Percentiles rank a stretch among this genome's conserved stretches.
Conservation (phyloP, 1,284 basidiomycete species). For the Farysia itapuensis region DNA sequence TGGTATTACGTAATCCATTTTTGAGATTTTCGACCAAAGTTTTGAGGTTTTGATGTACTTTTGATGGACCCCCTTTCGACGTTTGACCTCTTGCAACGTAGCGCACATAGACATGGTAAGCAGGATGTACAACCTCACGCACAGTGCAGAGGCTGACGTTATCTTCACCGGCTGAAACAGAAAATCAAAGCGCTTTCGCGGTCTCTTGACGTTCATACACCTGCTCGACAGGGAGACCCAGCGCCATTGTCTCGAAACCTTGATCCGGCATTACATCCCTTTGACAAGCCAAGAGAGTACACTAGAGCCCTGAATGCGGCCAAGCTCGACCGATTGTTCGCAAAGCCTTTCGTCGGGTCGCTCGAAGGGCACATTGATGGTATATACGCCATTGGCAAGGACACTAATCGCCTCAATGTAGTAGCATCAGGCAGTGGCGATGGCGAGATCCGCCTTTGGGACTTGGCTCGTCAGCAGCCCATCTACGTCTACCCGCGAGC, state of each 20-base stretch:
- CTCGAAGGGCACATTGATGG: slow-evolving; percentile 94
- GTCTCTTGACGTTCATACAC: slow-evolving; percentile 74
- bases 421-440: slow-evolving; percentile 95
- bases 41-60: too few species aligned
- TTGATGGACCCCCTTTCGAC: too few species aligned
- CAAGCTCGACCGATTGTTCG: slow-evolving; percentile 95
- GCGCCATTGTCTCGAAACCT: slow-evolving; percentile 88
- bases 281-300: slow-evolving; percentile 87
- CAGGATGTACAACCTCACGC: too few species aligned
- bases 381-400: slow-evolving; percentile 82
- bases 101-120: too few species aligned
- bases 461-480: slow-evolving; percentile 72
- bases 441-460: slow-evolving; percentile 89
- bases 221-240: slow-evolving; percentile 69
- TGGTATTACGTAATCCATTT: too few species aligned
- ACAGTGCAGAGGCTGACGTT: too few species aligned
- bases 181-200: slow-evolving; percentile 87
- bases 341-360: slow-evolving; percentile 89
- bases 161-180: too few species aligned
- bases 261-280: slow-evolving; percentile 90
- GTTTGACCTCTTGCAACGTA: too few species aligned
- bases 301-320: slow-evolving; percentile 90
- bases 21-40: too few species aligned
- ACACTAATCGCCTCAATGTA: slow-evolving; percentile 74
- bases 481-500: slow-evolving; percentile 74